Percentiles rank a stretch among this genome's conserved stretches.
Evolutionary conservation across 805 yeast genomes (phyloP).

Genomic region (Pichia scutulata): DNA sequence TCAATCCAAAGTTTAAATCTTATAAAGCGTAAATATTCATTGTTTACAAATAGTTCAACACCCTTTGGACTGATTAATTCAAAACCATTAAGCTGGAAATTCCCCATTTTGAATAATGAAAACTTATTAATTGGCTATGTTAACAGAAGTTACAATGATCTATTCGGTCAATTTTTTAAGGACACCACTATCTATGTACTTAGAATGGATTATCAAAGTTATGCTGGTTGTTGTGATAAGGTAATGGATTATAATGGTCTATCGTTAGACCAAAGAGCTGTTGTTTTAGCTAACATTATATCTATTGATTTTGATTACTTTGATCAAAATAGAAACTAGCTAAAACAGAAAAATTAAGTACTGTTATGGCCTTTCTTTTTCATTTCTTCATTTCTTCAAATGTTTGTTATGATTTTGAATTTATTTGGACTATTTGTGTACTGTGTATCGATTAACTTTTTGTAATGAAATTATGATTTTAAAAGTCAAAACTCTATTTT

Average conservation of each 20-base stretch:
- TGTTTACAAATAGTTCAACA: background rate
- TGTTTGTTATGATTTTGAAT: no score
- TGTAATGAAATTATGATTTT: no score
- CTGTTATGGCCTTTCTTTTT: no score
- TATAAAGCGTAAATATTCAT: background rate
- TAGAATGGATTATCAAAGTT: background rate
- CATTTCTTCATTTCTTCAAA: no score
- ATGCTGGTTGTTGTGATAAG: background rate
- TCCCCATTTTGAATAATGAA: background rate
- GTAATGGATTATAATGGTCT: background rate
- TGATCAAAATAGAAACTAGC: background rate
- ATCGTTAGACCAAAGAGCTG: background rate
- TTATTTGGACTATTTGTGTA: no score
- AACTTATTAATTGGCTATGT: background rate
- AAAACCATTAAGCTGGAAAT: background rate
- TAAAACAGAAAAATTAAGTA: no score
- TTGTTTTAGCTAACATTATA: background rate
- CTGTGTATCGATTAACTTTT: no score
- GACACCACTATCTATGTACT: background rate
- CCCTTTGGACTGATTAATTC: background rate
- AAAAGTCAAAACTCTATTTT: no score
- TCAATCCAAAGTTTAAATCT: background rate
- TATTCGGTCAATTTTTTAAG: background rate
- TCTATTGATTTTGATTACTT: background rate
- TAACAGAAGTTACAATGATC: background rate